These are phyloP conservation scores for Amborella trichopoda DNA, from an alignment of 164 flowering plant species.

Conservation along the genomic window DNA sequence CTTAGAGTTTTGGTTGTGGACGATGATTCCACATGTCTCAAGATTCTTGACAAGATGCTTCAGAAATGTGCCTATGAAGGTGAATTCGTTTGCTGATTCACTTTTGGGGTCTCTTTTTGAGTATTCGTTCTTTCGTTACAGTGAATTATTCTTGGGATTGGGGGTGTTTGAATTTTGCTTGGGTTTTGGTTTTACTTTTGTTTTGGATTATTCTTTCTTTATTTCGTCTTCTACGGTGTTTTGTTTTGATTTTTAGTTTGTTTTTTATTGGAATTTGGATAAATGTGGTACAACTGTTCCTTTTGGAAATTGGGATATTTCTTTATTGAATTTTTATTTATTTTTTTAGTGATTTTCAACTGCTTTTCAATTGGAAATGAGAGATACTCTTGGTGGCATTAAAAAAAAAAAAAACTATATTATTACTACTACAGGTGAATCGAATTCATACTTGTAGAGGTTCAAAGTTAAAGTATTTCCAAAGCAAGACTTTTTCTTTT, in stretches of 20 bases:
- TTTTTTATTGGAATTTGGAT: neutral
- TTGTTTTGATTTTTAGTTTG: neutral
- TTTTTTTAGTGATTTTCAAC: too few species aligned
- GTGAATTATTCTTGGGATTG: neutral
- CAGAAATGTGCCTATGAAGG: neutral
- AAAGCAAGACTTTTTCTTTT: too few species aligned
- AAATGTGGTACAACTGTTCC: too few species aligned
- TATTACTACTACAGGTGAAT: too few species aligned
- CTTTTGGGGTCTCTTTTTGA: neutral
- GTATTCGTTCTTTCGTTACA: neutral
- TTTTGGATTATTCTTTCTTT: neutral
- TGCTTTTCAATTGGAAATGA: too few species aligned
- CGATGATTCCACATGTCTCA: neutral
- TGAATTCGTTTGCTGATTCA: neutral
- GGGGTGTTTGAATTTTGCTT: neutral
- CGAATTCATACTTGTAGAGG: too few species aligned
- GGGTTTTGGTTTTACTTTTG: neutral
- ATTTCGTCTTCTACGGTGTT: neutral
- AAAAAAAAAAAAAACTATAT: too few species aligned
- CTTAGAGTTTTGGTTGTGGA: constrained; percentile 2
- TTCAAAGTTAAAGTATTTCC: too few species aligned
- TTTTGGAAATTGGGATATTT: too few species aligned
- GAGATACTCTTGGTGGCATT: too few species aligned
- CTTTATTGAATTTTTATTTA: too few species aligned
- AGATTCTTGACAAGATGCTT: constrained; percentile 1